These are phyloP conservation scores for Colletotrichum agaves DNA, from an alignment of 2,329 filamentous ascomycete species.

Conservation along the genomic window DNA sequence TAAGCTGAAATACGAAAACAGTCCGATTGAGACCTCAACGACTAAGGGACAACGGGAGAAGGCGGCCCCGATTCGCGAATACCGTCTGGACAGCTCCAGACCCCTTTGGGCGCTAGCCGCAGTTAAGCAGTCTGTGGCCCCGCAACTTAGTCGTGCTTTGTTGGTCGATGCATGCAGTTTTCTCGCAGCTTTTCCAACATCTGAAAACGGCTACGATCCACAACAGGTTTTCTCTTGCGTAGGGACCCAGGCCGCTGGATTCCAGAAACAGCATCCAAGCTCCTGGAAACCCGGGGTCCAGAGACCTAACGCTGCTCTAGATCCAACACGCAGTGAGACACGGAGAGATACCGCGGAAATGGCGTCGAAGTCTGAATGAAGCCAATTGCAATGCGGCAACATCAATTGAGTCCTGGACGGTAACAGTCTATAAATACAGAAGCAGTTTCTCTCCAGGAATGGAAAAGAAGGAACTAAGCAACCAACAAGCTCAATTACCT, in stretches of 20 bases:
- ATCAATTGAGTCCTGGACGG: background rate
- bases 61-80: background rate
- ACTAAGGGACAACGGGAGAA: background rate
- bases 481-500: background rate
- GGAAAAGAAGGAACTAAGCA: background rate
- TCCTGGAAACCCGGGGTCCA: constrained; percentile 2
- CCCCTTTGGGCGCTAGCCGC: background rate
- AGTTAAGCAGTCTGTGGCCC: background rate
- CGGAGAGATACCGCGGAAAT: background rate
- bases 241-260: background rate
- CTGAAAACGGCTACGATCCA: constrained; percentile 2
- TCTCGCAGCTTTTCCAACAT: background rate
- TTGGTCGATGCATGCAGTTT: background rate
- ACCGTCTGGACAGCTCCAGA: background rate
- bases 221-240: background rate
- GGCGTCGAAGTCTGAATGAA: background rate
- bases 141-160: background rate
- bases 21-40: background rate
- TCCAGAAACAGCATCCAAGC: background rate
- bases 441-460: background rate
- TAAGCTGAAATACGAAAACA: background rate
- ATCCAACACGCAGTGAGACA: background rate
- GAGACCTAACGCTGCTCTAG: background rate
- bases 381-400: background rate
- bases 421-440: background rate